Evolutionary conservation across 1,284 basidiomycete genomes (phyloP).

Genomic region (Coniferiporia sulphurascens): DNA sequence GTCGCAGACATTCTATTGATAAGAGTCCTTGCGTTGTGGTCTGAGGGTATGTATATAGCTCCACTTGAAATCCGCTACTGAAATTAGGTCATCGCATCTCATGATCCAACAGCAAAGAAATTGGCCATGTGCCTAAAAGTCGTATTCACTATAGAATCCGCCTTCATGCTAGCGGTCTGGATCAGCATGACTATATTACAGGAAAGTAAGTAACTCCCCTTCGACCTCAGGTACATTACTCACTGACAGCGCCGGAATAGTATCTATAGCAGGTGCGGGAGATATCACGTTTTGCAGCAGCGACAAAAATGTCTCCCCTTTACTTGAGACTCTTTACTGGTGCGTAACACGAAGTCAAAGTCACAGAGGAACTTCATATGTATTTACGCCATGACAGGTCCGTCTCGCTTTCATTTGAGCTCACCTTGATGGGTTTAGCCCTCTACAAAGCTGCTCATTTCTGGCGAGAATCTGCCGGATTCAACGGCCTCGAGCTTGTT

Average conservation of each 20-base stretch:
- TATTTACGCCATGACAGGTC: background rate
- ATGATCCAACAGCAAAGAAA: background rate
- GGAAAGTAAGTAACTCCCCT: background rate
- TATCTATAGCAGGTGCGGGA: background rate
- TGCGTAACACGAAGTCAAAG: background rate
- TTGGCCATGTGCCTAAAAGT: background rate
- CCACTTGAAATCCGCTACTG: background rate
- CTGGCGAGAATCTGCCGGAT: background rate
- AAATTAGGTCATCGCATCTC: background rate
- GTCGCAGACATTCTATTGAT: constrained; percentile 6
- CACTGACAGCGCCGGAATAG: background rate
- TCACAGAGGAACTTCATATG: background rate
- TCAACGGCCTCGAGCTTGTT: background rate
- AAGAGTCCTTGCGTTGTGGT: constrained; percentile 7
- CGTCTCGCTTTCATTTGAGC: background rate
- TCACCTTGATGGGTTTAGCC: background rate
- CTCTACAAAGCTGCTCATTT: background rate
- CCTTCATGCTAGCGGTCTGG: background rate
- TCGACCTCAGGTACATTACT: background rate
- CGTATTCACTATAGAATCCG: background rate
- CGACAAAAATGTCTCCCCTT: background rate
- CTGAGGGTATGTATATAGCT: no score
- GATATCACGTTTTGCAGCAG: background rate
- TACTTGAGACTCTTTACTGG: background rate
- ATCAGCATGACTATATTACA: background rate